These are phyloP conservation scores for Podospora australis DNA, from an alignment of 495 filamentous ascomycete species.

Conservation along the genomic window DNA sequence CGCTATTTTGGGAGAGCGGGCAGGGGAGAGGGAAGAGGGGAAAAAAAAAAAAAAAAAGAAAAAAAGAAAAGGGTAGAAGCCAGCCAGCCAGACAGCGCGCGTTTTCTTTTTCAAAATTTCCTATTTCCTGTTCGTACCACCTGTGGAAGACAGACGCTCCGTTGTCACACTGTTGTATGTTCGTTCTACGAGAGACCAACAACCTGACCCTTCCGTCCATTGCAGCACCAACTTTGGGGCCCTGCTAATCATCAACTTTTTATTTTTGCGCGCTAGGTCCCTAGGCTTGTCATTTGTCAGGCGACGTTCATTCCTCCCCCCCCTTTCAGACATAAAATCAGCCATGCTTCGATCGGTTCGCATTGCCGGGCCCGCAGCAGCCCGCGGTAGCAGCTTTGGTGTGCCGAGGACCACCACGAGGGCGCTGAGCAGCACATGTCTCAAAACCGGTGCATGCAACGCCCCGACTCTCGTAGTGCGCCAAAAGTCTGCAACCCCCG, in stretches of 20 bases:
- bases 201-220: not conserved
- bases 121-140: not conserved
- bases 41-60: slow-evolving; percentile 6
- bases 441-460: slow-evolving; percentile 6
- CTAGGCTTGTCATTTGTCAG: slow-evolving; percentile 8
- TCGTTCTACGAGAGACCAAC: no score
- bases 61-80: not conserved
- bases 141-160: not conserved
- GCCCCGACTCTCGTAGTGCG: slow-evolving; percentile 10
- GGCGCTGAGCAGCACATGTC: slow-evolving; percentile 38
- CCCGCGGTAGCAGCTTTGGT: slow-evolving; percentile 27
- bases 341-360: slow-evolving; percentile 43
- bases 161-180: no score
- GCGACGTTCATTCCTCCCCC: slow-evolving; percentile 15
- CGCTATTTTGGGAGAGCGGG: not conserved
- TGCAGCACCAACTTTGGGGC: no score
- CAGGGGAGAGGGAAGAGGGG: no score
- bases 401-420: slow-evolving; percentile 37
- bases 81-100: not conserved
- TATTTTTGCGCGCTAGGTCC: not conserved
- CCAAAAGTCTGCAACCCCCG: slow-evolving; percentile 1
- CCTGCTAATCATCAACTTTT: slow-evolving; percentile 4
- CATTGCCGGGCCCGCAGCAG: slow-evolving; percentile 32
- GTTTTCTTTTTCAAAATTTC: not conserved
- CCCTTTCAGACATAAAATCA: no score